A percentile compares a stretch with the other conserved stretches of the same genome.
phyloP scores from a whole-genome alignment of 1,284 basidiomycete genomes.

The Clitocybe nebularis region DNA sequence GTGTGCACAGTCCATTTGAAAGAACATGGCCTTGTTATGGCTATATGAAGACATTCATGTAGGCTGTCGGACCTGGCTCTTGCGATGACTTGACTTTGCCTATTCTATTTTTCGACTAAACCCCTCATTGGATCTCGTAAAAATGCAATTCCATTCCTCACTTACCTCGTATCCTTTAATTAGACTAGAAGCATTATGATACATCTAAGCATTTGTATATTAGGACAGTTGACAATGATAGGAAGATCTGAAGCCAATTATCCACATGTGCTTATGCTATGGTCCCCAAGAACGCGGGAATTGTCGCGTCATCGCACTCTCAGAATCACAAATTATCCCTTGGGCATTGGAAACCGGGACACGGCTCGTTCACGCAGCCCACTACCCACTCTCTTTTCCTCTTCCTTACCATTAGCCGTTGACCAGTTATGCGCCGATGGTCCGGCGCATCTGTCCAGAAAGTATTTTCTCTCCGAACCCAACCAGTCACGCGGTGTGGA shows the following conservation, averaged over 20 bases:
- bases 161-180: not conserved
- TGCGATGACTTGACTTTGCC: not conserved
- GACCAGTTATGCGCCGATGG: slow-evolving; percentile 8
- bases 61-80: not conserved
- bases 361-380: no score
- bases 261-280: not conserved
- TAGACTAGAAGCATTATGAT: slow-evolving; percentile 1
- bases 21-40: slow-evolving; percentile 2
- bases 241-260: not conserved
- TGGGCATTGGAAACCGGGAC: no score
- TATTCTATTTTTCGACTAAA: not conserved
- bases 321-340: no score
- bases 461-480: slow-evolving; percentile 9
- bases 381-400: not conserved
- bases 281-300: slow-evolving; percentile 26
- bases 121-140: not conserved
- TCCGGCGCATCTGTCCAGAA: slow-evolving; percentile 2
- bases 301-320: slow-evolving; percentile 24
- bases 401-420: not conserved
- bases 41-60: slow-evolving; percentile 1
- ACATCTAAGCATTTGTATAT: not conserved
- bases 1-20: no score
- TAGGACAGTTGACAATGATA: slow-evolving; percentile 1
- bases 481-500: slow-evolving; percentile 24
- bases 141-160: not conserved